These are phyloP conservation scores for Copromyces sp. DNA, from an alignment of 495 filamentous ascomycete genomes.

Conservation along the genomic window DNA sequence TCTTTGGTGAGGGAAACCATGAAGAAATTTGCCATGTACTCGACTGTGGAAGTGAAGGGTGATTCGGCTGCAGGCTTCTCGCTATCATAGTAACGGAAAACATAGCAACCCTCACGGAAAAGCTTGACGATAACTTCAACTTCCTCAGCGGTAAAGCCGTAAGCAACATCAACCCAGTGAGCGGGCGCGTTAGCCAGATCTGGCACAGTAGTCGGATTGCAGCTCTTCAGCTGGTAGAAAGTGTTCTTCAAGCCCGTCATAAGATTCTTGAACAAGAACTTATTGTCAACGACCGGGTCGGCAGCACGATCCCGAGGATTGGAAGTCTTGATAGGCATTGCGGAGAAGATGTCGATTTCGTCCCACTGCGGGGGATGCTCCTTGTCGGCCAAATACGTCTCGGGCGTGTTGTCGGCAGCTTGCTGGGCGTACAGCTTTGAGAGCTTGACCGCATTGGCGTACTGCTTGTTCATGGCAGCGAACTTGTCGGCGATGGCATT, in stretches of 20 bases:
- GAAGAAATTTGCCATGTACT: slow-evolving; percentile 87
- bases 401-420: slow-evolving; percentile 54
- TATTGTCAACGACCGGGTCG: slow-evolving; percentile 94
- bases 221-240: slow-evolving; percentile 86
- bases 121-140: slow-evolving; percentile 94
- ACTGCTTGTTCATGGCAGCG: slow-evolving; percentile 94
- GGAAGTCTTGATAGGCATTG: slow-evolving; percentile 90
- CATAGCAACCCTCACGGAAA: slow-evolving; percentile 89
- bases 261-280: slow-evolving; percentile 97
- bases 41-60: slow-evolving; percentile 66
- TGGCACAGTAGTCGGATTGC: slow-evolving; percentile 61
- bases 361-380: slow-evolving; percentile 84
- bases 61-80: slow-evolving; percentile 69
- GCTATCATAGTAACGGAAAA: slow-evolving; percentile 91
- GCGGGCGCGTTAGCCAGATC: slow-evolving; percentile 68
- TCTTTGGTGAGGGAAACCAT: slow-evolving; percentile 87
- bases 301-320: slow-evolving; percentile 84
- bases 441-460: slow-evolving; percentile 86
- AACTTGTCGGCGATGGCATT: slow-evolving; percentile 98
- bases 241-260: slow-evolving; percentile 95
- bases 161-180: slow-evolving; percentile 93
- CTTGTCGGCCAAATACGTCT: slow-evolving; percentile 75
- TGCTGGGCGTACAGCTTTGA: slow-evolving; percentile 62
- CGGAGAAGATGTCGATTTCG: slow-evolving; percentile 93
- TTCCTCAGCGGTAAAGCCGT: slow-evolving; percentile 95